A percentile compares a stretch with the other conserved stretches of the same genome.
phyloP scores from a whole-genome alignment of 2,329 filamentous ascomycete genomes.

The Lecanicillium sp. region DNA sequence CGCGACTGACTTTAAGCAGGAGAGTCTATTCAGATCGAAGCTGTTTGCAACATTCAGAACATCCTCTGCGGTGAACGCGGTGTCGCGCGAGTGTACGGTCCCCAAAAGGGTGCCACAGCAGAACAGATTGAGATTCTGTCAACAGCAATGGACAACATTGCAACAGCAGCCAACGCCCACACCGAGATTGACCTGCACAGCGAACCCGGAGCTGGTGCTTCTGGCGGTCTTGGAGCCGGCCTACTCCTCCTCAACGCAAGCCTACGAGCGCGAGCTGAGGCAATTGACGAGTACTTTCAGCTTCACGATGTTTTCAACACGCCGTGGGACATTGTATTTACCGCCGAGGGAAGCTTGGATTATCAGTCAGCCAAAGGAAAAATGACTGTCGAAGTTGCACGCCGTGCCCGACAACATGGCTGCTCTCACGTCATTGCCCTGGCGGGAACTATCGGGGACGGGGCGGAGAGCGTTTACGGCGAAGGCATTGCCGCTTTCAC shows the following conservation, averaged over 20 bases:
- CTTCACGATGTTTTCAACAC: conserved; percentile 36
- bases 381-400: conserved; percentile 44
- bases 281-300: conserved; percentile 42
- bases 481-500: not conserved
- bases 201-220: conserved; percentile 40
- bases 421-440: conserved; percentile 34
- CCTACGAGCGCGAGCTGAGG: conserved; percentile 38
- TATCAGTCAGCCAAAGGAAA: conserved; percentile 43
- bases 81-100: conserved; percentile 42
- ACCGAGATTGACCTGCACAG: conserved; percentile 27
- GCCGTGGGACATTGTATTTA: conserved; percentile 40
- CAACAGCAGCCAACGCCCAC: conserved; percentile 23
- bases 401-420: conserved; percentile 34
- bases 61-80: conserved; percentile 39
- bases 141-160: conserved; percentile 32
- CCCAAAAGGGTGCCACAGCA: conserved; percentile 41
- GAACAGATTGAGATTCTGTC: conserved; percentile 34
- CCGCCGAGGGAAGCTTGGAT: conserved; percentile 45
- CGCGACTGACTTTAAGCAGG: conserved; percentile 18
- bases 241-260: conserved; percentile 37
- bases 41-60: conserved; percentile 44
- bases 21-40: conserved; percentile 33
- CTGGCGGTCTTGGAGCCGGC: conserved; percentile 44
- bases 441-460: conserved; percentile 26
- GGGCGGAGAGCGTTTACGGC: not conserved